phyloP scores from a whole-genome alignment of 2,329 filamentous ascomycete genomes.

The Fusarium verrucosum region DNA sequence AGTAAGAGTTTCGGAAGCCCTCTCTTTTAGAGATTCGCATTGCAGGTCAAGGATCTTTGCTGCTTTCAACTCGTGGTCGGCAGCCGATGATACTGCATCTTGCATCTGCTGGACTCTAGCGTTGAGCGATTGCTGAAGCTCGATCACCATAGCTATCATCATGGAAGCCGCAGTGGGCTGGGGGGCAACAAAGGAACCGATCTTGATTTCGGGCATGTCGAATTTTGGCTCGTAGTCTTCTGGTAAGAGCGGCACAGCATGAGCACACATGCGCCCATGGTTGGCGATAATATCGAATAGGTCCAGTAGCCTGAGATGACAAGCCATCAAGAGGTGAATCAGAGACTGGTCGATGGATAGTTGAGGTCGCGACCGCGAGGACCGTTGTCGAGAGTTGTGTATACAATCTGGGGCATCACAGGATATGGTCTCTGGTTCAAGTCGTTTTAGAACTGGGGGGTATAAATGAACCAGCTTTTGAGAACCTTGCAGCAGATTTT shows the following conservation, averaged over 20 bases:
- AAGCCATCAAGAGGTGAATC: slow-evolving; percentile 50
- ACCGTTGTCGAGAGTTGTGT: slow-evolving; percentile 38
- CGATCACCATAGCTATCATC: slow-evolving; percentile 47
- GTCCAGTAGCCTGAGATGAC: slow-evolving; percentile 51
- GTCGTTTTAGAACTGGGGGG: slow-evolving; percentile 40
- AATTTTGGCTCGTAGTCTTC: slow-evolving; percentile 46
- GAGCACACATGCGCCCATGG: slow-evolving; percentile 47
- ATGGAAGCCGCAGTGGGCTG: slow-evolving; percentile 48
- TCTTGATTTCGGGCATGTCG: slow-evolving; percentile 52
- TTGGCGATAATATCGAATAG: slow-evolving; percentile 49
- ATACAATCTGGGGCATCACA: slow-evolving; percentile 50
- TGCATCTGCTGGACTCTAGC: slow-evolving; percentile 25
- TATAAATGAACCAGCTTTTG: slow-evolving; percentile 52
- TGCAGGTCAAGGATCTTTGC: slow-evolving; percentile 40
- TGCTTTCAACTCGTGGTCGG: slow-evolving; percentile 23
- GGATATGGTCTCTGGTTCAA: slow-evolving; percentile 3
- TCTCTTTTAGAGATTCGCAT: slow-evolving; percentile 41
- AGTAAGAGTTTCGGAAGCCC: slow-evolving; percentile 30
- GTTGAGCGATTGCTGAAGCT: slow-evolving; percentile 44
- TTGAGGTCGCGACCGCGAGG: slow-evolving; percentile 18
- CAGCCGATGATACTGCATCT: slow-evolving; percentile 5
- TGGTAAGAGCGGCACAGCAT: slow-evolving; percentile 43
- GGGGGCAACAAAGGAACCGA: slow-evolving; percentile 52
- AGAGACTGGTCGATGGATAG: slow-evolving; percentile 48
- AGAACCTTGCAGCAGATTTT: slow-evolving; percentile 48